Conservation (phyloP, 441 rosid species). For the Manihot esculenta region DNA sequence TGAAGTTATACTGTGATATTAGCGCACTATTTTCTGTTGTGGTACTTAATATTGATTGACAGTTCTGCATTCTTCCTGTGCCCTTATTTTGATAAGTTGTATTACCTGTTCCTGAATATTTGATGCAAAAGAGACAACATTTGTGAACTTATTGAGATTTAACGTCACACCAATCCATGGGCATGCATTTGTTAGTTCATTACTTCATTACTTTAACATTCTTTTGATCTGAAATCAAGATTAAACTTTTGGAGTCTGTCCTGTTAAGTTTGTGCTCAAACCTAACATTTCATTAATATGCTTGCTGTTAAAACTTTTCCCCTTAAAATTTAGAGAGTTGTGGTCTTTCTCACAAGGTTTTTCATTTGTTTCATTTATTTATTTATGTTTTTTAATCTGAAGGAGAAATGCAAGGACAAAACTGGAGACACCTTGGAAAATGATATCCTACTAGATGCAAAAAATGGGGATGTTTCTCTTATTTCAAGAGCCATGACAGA, state of each 20-base stretch:
- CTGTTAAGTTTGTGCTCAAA: neutral
- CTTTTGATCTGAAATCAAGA: neutral
- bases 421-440: conserved; percentile 36
- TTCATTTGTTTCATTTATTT: neutral
- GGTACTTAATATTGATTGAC: neutral
- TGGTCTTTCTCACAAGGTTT: neutral
- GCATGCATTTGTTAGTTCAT: too few relatives aligned
- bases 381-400: conserved; percentile 9
- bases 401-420: conserved; percentile 55
- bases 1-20: neutral
- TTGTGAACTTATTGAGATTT: neutral
- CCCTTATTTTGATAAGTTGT: neutral
- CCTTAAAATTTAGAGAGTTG: too few relatives aligned
- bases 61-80: neutral
- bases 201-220: too few relatives aligned
- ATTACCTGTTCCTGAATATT: neutral
- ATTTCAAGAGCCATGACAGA: conserved; percentile 53
- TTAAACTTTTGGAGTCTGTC: neutral
- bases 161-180: neutral
- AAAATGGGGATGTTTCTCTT: conserved; percentile 55
- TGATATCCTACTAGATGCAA: conserved; percentile 37
- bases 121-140: neutral
- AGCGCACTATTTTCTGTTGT: neutral
- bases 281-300: neutral
- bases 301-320: neutral